Percentiles rank a stretch among this genome's conserved stretches.
Evolutionary conservation across 768 basidiomycete genomes (phyloP).

Genomic region (Suillus paluster): DNA sequence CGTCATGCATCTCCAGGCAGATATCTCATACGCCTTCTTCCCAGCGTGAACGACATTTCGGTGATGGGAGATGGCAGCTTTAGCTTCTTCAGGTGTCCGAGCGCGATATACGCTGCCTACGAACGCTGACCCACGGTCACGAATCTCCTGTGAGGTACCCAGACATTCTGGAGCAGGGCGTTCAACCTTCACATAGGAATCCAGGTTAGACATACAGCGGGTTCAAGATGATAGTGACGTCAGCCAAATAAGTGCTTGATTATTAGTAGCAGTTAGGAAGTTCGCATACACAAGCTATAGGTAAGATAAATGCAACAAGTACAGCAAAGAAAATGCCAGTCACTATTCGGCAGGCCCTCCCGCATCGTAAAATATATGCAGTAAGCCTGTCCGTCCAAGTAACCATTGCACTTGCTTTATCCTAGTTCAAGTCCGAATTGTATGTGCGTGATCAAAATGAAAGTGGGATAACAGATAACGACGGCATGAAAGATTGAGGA

Average conservation of each 20-base stretch:
- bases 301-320: conserved; percentile 11
- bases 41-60: conserved; percentile 59
- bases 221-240: neutral
- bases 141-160: conserved; percentile 71
- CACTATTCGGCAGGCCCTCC: conserved; percentile 14
- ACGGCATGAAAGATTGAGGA: conserved; percentile 6
- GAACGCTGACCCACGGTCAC: conserved; percentile 77
- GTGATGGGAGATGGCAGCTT: conserved; percentile 52
- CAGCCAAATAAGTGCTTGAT: conserved; percentile 7
- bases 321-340: conserved; percentile 8
- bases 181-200: conserved; percentile 51
- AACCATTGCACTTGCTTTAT: conserved; percentile 6
- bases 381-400: conserved; percentile 7
- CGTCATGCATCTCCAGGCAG: conserved; percentile 81
- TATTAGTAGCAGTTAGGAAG: neutral
- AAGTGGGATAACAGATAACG: conserved; percentile 18
- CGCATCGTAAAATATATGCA: conserved; percentile 9
- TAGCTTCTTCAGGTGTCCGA: conserved; percentile 55
- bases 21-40: conserved; percentile 72
- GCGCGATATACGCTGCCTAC: conserved; percentile 65
- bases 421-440: conserved; percentile 14
- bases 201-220: conserved; percentile 43
- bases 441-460: conserved; percentile 16
- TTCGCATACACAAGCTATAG: conserved; percentile 4
- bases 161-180: conserved; percentile 50